phyloP scores from a whole-genome alignment of 495 filamentous ascomycete genomes.

The Penicillium soppii region DNA sequence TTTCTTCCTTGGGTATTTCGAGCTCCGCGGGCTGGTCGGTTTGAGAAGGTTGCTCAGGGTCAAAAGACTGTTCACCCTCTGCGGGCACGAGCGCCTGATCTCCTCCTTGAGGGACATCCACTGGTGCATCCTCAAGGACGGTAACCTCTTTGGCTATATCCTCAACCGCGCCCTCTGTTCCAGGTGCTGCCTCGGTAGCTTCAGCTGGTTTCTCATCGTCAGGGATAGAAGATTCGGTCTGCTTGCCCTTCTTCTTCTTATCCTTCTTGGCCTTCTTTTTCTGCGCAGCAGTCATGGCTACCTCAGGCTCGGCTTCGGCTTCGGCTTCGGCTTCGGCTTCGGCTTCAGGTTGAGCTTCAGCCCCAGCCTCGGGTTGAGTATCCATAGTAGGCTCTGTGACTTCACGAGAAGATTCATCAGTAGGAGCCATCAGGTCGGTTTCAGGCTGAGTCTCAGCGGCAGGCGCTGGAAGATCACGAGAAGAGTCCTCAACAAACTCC shows the following conservation, averaged over 20 bases:
- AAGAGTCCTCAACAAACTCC: conserved; percentile 8
- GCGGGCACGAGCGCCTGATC: background rate
- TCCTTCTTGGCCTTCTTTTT: conserved; percentile 45
- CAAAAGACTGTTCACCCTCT: background rate
- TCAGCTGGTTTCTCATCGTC: conserved; percentile 19
- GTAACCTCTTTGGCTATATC: background rate
- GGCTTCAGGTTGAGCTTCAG: conserved; percentile 3
- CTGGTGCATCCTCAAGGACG: background rate
- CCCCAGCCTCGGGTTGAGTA: conserved; percentile 3
- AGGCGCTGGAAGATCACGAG: background rate
- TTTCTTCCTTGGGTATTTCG: background rate
- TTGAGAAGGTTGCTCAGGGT: conserved; percentile 4
- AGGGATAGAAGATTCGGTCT: conserved; percentile 15
- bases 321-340: background rate
- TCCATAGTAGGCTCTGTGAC: conserved; percentile 6
- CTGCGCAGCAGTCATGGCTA: conserved; percentile 20
- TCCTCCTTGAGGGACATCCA: background rate
- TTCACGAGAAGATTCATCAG: background rate
- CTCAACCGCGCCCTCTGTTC: background rate
- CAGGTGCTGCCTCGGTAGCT: conserved; percentile 6
- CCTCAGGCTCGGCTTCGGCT: conserved; percentile 21
- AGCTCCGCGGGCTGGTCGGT: background rate
- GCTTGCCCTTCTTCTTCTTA: conserved; percentile 31
- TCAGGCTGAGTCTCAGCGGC: background rate
- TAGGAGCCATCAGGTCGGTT: background rate